Conservation (phyloP, 1,139 yeast species). For the Kodamaea derodonti region DNA sequence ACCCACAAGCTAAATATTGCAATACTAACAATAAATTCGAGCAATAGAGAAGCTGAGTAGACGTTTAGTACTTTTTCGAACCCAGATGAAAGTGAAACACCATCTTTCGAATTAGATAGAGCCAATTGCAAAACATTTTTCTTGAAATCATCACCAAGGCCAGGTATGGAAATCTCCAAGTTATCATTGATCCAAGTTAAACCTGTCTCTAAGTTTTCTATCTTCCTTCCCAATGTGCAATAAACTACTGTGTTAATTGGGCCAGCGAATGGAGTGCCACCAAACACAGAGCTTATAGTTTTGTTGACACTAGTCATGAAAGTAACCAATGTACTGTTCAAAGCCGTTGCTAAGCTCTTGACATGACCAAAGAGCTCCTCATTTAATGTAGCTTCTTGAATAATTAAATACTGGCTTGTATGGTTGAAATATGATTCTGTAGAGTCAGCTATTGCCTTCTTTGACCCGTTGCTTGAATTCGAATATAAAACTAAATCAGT, state of each 20-base stretch:
- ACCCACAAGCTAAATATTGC: constrained; percentile 47
- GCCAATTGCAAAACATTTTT: constrained; percentile 4
- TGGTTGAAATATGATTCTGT: constrained; percentile 15
- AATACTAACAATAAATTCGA: constrained; percentile 46
- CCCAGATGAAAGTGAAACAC: constrained; percentile 13
- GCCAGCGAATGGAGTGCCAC: constrained; percentile 59
- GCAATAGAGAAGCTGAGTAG: constrained; percentile 31
- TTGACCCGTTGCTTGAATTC: neutral
- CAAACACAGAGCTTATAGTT: constrained; percentile 46
- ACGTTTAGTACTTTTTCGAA: constrained; percentile 21
- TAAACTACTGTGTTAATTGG: constrained; percentile 68
- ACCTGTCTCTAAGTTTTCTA: constrained; percentile 62
- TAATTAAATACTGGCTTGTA: constrained; percentile 22
- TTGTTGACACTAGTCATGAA: constrained; percentile 26
- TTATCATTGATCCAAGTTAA: constrained; percentile 74
- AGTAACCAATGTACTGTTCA: constrained; percentile 52
- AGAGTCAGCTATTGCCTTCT: constrained; percentile 3
- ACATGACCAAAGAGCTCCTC: constrained; percentile 66
- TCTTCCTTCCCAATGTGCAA: constrained; percentile 75
- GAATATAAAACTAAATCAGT: constrained; percentile 1
- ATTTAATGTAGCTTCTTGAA: constrained; percentile 47
- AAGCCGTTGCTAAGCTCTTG: constrained; percentile 46
- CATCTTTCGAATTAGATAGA: neutral
- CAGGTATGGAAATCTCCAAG: constrained; percentile 59
- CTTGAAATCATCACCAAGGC: constrained; percentile 4